Percentiles rank a stretch among this genome's conserved stretches.
Conservation (phyloP, 768 basidiomycete genomes). For the Suillus bovinus region DNA sequence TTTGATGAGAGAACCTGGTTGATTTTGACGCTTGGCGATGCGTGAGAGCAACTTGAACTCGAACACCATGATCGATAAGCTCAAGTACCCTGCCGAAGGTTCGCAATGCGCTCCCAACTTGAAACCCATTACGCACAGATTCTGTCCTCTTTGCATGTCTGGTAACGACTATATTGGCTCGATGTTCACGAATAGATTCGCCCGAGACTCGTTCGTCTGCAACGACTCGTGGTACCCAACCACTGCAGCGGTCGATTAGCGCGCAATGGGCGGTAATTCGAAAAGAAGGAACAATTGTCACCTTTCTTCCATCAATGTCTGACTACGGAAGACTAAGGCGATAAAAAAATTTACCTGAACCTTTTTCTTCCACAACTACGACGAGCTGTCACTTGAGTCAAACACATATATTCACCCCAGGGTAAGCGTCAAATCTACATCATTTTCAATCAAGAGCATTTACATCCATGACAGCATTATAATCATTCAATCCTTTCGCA, state of each 20-base stretch:
- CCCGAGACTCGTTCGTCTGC: background rate
- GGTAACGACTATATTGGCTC: background rate
- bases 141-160: background rate
- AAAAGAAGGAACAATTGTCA: background rate
- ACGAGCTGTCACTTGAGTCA: background rate
- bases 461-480: background rate
- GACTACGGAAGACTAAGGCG: background rate
- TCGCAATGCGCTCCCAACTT: background rate
- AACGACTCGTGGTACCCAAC: background rate
- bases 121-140: background rate
- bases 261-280: background rate
- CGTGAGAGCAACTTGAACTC: background rate
- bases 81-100: background rate
- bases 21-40: background rate
- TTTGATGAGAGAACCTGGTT: background rate
- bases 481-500: slow-evolving; percentile 54
- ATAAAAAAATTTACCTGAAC: background rate
- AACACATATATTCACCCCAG: background rate
- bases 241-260: background rate
- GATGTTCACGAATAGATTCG: background rate
- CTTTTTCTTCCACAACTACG: background rate
- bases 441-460: background rate
- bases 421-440: background rate
- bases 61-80: background rate
- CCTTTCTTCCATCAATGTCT: background rate